These are phyloP conservation scores for Cryptococcus neoformans DNA, from an alignment of 1,284 basidiomycete species.

Conservation along the genomic window DNA sequence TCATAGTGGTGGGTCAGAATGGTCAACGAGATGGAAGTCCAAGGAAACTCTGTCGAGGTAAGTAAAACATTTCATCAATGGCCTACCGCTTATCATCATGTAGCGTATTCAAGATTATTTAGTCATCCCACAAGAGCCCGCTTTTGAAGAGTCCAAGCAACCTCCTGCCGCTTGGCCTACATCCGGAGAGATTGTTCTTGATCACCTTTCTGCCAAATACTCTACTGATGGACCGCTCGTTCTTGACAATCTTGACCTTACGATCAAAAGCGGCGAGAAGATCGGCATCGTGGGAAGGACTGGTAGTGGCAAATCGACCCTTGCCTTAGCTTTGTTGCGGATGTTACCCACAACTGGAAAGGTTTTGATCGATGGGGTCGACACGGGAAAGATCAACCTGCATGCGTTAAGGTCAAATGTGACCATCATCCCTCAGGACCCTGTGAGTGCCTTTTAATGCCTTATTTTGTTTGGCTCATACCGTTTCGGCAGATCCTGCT, in stretches of 20 bases:
- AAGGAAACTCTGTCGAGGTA: conserved; percentile 57
- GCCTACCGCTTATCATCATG: not conserved
- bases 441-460: conserved; percentile 37
- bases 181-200: conserved; percentile 63
- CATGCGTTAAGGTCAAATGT: conserved; percentile 57
- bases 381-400: conserved; percentile 57
- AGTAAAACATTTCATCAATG: not conserved
- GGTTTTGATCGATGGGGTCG: conserved; percentile 50
- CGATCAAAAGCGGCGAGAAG: conserved; percentile 59
- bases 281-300: conserved; percentile 67
- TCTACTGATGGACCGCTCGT: conserved; percentile 52
- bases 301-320: conserved; percentile 65
- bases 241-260: conserved; percentile 57
- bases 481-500: conserved; percentile 49
- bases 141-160: conserved; percentile 53
- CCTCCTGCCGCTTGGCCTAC: conserved; percentile 78
- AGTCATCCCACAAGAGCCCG: conserved; percentile 66
- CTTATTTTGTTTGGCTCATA: conserved; percentile 9
- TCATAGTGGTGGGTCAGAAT: conserved; percentile 41
- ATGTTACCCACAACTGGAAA: conserved; percentile 60
- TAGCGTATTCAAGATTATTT: conserved; percentile 66
- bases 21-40: conserved; percentile 50
- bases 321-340: conserved; percentile 50
- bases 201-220: conserved; percentile 52
- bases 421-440: conserved; percentile 61